Evolutionary conservation across 2,329 filamentous ascomycete species (phyloP), one percentile per base, ranked within the genome.

Genomic region (Monilinia vaccinii-corymbosi): DNA sequence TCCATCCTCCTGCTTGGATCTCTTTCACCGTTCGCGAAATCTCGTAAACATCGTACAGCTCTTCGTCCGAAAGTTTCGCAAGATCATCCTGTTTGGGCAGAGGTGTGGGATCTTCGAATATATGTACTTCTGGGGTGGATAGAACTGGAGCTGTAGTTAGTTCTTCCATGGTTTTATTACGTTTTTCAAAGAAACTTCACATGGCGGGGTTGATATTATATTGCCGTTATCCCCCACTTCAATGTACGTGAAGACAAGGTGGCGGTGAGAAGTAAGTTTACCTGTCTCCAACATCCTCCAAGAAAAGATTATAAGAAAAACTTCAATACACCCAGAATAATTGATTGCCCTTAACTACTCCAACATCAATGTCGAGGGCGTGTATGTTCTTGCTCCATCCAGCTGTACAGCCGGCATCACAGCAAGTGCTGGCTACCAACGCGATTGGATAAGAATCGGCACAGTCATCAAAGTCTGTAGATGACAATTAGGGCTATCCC

Each of bases 41-140:
- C 74, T 99, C 94, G 76, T 97, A 99, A 52, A 88, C 86, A 45
- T 85, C 76, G 59, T 78, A 76, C 34, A 97, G 78, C 70, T 92
- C 88, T 70, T 89, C 84, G 65, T 93, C 84, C 18, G 60, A 62
- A 13, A 67, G 50, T 47, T 60, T 61, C 18, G 59, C 48, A 10
- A 49, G 36, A 18, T 46, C 50, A 13, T 58, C 23, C 0, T 61
- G 21, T 1, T 36, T 50, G 6, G 58, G 42, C 4, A 36, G 11
- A 18, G 69, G 63, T 0, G 77, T 76, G 14, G 79, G 74, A 63
- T 79, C 76, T 66, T 84, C 80, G 70, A 84, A 79, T 32, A 83
- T 73, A 56, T 82, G 73, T 52, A 85, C 81, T 50, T 84, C 82
- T 31, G 84, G 83, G 0, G 84, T 87, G 31, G 84, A 87, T 48